Conservation (phyloP, 495 filamentous ascomycete genomes). For the Xanthoparmelia taractica region DNA sequence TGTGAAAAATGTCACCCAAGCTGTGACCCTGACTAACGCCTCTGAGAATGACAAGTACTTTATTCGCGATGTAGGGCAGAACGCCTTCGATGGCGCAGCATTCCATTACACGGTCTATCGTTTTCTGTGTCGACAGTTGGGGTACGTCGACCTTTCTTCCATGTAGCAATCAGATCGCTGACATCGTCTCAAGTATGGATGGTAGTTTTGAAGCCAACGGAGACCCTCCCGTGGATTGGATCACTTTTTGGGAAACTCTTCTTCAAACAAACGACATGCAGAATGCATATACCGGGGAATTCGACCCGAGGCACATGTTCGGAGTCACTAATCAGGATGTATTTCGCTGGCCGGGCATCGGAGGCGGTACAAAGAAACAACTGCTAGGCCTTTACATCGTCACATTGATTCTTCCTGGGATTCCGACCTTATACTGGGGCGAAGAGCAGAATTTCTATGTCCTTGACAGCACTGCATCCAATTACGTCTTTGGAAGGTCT, state of each 20-base stretch:
- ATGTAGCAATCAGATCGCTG: not conserved
- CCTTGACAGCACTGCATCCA: conserved; percentile 41
- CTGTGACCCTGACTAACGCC: conserved; percentile 39
- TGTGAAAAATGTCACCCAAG: conserved; percentile 40
- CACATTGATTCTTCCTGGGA: conserved; percentile 43
- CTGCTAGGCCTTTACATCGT: conserved; percentile 40
- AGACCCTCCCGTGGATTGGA: conserved; percentile 38
- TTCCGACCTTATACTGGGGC: conserved; percentile 43
- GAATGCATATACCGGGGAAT: conserved; percentile 43
- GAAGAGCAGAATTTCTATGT: conserved; percentile 48
- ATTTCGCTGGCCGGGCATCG: conserved; percentile 45
- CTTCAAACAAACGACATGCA: conserved; percentile 40
- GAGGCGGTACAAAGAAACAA: conserved; percentile 41
- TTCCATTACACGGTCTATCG: conserved; percentile 71
- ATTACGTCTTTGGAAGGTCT: conserved; percentile 44
- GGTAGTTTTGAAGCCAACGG: conserved; percentile 37
- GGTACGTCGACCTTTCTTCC: conserved; percentile 21
- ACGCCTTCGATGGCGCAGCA: conserved; percentile 56
- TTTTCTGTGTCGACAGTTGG: conserved; percentile 56
- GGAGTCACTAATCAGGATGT: conserved; percentile 47
- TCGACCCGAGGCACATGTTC: conserved; percentile 46
- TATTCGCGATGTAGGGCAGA: conserved; percentile 48
- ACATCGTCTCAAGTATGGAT: conserved; percentile 40
- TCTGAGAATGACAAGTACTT: conserved; percentile 42
- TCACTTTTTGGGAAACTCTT: conserved; percentile 39